Evolutionary conservation across 495 filamentous ascomycete species (phyloP), one percentile per base, ranked within the genome.

Genomic region (Penicillium soppii): DNA sequence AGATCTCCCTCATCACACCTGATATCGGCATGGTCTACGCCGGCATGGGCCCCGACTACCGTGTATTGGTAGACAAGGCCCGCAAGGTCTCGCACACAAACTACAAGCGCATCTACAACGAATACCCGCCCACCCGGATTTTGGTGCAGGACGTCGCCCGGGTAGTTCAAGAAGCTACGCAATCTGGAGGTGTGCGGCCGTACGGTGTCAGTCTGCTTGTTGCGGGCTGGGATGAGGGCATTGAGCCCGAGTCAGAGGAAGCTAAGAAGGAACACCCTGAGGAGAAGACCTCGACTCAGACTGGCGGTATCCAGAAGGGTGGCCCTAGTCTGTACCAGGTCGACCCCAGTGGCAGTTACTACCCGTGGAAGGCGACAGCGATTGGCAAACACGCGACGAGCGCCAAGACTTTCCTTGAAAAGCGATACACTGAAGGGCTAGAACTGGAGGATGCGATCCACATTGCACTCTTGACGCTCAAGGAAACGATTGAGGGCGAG

Each of bases 11-110:
- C 61, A 89, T 99, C 76, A 97, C 95, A 35, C 94, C 94, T 54
- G 91, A 99, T 81, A 97, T 97, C 75, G 95, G 95, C 69, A 97
- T 97, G 95, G 95, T 99, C 63, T 99, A 99, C 76, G 88, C 89
- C 19, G 94, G 94, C 67, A 99, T 98, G 94, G 91, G 95, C 15
- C 94, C 94, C 43, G 95, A 99, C 73, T 99, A 97, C 77, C 85
- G 94, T 61, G 90, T 97, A 37, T 83, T 99, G 38, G 95, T 96
- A 51, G 94, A 99, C 77, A 91, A 89, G 69, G 95, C 94, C 53
- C 91, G 94, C 57, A 97, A 97, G 73, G 94, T 97, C 50, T 94
- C 90, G n/a, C 95, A 99, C 76, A 96, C 95, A 39, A 87, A 87
- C 70, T 99, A 97, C 84, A 99, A 99, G 81, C 91, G 94, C 69